phyloP scores from a whole-genome alignment of 495 filamentous ascomycete genomes.

The Lepraria neglecta region DNA sequence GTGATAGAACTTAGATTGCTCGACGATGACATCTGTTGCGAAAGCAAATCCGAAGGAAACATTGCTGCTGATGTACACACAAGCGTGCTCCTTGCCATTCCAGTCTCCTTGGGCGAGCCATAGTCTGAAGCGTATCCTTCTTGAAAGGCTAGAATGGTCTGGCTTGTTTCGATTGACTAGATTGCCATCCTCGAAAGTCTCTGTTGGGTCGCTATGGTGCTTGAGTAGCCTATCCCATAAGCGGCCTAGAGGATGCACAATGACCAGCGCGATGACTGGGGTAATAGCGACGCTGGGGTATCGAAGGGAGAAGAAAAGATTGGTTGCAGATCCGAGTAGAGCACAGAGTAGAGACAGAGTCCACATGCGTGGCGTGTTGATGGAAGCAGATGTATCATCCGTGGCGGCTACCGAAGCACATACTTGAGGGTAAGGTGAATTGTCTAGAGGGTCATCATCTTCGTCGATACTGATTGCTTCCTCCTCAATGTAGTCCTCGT shows the following conservation, averaged over 20 bases:
- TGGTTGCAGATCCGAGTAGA: conserved; percentile 71
- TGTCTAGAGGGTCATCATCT: conserved; percentile 20
- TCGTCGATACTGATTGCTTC: conserved; percentile 10
- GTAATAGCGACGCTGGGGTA: conserved; percentile 84
- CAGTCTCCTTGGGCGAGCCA: conserved; percentile 76
- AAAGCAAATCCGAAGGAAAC: conserved; percentile 89
- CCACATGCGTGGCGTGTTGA: conserved; percentile 89
- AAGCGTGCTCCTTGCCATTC: conserved; percentile 84
- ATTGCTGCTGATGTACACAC: conserved; percentile 83
- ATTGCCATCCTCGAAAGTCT: conserved; percentile 52
- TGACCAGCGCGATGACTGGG: conserved; percentile 72
- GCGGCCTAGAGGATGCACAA: conserved; percentile 74
- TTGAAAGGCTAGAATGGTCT: not conserved
- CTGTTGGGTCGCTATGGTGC: conserved; percentile 51
- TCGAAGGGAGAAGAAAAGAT: conserved; percentile 75
- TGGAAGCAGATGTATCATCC: conserved; percentile 66
- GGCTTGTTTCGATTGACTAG: not conserved
- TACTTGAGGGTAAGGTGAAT: conserved; percentile 55
- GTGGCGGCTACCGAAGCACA: conserved; percentile 68
- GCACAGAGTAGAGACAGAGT: conserved; percentile 68
- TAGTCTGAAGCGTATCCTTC: conserved; percentile 36
- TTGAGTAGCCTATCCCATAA: conserved; percentile 69
- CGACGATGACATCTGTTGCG: conserved; percentile 71
- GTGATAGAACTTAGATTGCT: conserved; percentile 81
- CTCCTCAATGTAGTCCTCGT: not conserved